phyloP scores from a whole-genome alignment of 305 asterid genomes.

The Fraxinus ornus region DNA sequence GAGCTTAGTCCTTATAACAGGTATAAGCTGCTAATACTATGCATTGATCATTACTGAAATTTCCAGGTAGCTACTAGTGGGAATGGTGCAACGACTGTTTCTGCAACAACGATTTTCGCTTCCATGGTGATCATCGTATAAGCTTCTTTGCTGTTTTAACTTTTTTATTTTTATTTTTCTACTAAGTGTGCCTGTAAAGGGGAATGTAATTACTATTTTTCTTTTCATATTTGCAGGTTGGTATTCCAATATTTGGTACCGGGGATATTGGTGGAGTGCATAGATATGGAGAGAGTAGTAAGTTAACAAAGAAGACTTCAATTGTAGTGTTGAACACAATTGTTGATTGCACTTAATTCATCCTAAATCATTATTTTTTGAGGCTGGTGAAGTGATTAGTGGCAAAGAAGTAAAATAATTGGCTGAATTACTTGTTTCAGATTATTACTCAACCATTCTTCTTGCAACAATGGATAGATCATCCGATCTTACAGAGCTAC shows the following conservation, averaged over 20 bases:
- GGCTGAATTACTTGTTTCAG: constrained; percentile 2
- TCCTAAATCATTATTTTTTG: not conserved
- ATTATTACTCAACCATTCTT: not conserved
- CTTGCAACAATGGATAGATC: constrained; percentile 85
- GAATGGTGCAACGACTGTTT: constrained; percentile 90
- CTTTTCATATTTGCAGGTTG: constrained; percentile 55
- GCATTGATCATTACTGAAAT: constrained; percentile 21
- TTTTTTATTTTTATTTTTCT: constrained; percentile 13
- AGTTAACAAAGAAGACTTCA: constrained; percentile 27
- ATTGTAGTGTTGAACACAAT: not conserved
- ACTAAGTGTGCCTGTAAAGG: not conserved
- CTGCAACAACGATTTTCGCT: constrained; percentile 91
- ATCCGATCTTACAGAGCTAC: constrained; percentile 89
- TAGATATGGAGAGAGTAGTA: constrained; percentile 33
- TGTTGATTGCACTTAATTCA: not conserved
- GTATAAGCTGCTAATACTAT: constrained; percentile 4
- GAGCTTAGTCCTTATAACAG: not conserved
- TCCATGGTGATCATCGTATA: constrained; percentile 52
- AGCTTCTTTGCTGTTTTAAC: not conserved
- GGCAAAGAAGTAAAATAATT: not conserved
- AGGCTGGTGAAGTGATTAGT: constrained; percentile 6
- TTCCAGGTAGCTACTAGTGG: constrained; percentile 77
- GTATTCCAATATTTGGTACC: constrained; percentile 75
- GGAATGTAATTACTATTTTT: constrained; percentile 14
- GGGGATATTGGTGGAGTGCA: no score